Conservation (phyloP, 2,329 filamentous ascomycete species). For the Xylariaceae sp. region DNA sequence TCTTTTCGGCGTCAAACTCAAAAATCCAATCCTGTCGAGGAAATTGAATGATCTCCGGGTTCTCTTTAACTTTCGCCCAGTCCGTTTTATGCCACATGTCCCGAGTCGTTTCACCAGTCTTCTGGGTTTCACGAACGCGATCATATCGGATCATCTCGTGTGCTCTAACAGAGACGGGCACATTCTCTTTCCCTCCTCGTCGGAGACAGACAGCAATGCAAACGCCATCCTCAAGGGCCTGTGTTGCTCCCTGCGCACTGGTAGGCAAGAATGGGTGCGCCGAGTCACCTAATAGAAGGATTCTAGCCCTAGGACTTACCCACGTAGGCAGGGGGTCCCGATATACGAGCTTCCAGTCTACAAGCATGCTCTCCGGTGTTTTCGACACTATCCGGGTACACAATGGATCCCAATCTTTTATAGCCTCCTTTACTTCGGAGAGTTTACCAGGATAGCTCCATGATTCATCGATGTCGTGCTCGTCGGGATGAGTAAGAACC, state of each 20-base stretch:
- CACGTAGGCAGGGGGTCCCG: slow-evolving; percentile 56
- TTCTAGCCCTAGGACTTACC: slow-evolving; percentile 51
- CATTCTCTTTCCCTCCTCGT: slow-evolving; percentile 43
- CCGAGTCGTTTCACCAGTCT: slow-evolving; percentile 56
- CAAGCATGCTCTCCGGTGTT: slow-evolving; percentile 47
- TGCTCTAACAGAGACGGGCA: slow-evolving; percentile 49
- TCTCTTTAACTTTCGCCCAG: slow-evolving; percentile 54
- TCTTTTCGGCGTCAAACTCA: slow-evolving; percentile 55
- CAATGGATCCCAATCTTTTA: slow-evolving; percentile 58
- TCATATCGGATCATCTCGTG: slow-evolving; percentile 56
- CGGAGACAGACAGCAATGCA: slow-evolving; percentile 53
- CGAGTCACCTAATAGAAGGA: slow-evolving; percentile 55
- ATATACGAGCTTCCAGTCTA: slow-evolving; percentile 59
- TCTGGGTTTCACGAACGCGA: slow-evolving; percentile 54
- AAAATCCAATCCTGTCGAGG: slow-evolving; percentile 60
- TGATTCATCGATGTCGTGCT: slow-evolving; percentile 60
- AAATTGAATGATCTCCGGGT: slow-evolving; percentile 54
- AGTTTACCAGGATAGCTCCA: slow-evolving; percentile 60
- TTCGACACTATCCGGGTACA: slow-evolving; percentile 52
- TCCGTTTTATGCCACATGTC: slow-evolving; percentile 63
- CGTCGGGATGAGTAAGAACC: slow-evolving; percentile 62
- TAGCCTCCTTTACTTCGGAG: slow-evolving; percentile 55
- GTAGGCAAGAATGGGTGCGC: slow-evolving; percentile 58
- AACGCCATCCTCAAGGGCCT: slow-evolving; percentile 57
- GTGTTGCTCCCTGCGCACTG: slow-evolving; percentile 54